Base-by-base conservation (phyloP, 495 filamentous ascomycete genomes). In the Staphylotrichum longicolle region DNA sequence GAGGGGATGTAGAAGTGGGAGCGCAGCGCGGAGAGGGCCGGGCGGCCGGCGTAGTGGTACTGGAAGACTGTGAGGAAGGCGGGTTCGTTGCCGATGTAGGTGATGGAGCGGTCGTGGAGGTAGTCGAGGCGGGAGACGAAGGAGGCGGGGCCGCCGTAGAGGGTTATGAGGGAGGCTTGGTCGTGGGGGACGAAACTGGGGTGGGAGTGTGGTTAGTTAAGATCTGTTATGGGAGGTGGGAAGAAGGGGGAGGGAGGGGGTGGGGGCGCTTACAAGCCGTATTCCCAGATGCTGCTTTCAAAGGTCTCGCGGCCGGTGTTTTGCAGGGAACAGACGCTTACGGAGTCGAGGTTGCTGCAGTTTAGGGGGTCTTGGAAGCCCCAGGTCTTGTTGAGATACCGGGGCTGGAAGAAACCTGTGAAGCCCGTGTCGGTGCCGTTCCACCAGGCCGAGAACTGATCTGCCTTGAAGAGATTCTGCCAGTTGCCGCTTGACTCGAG, bases 71-170 rank as follows among this genome's bases (percentile, higher is more conserved):
- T 85, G 2, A 91, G 72, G 66, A 90, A 90, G 0, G 87, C 77
- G 15, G 86, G 87, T 63, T 91, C 88, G 66, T 91, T 88, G 10
- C 87, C 86, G 37, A 91, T 84, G 66, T 90, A 87, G 15, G 86
- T 84, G 5, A 91, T 82, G 3, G 84, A 82, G 12, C 70, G 66
- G 56, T 86, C 82, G 68, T 90, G 88, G 12, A 90, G 76, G 74
- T 83, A 91, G 64, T 83, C 71, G 0, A 91, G 79, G 2, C 88
- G 84, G 20, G 76, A 67, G 27, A 85, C 77, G 57, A 90, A 91
- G n/a, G 71, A 61, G 0, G 78, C 69, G 0, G 82, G 78, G 0
- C 88, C 88, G 11, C 87, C 88, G 12, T 86, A 82, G 0, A 80
- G 75, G 3, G 73, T 77, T 44, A 90, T 83, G 0, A 91, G 69